Evolutionary conservation across 805 yeast genomes (phyloP).

Genomic region (Schwanniomyces occidentalis): DNA sequence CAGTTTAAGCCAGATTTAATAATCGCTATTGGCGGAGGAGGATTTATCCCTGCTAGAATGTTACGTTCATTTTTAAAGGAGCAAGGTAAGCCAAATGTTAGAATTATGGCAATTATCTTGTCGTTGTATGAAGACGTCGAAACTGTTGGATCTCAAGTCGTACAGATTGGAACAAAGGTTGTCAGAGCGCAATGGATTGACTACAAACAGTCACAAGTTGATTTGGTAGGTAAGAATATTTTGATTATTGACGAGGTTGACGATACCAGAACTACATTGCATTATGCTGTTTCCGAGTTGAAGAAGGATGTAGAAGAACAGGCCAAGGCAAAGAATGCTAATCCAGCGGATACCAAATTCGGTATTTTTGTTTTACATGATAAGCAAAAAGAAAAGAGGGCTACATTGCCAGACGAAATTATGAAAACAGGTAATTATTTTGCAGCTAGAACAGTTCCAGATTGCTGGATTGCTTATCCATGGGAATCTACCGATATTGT

Average conservation of each 20-base stretch:
- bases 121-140: conserved; percentile 86
- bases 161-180: conserved; percentile 59
- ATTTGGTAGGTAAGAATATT: conserved; percentile 67
- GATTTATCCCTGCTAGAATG: conserved; percentile 96
- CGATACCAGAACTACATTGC: conserved; percentile 82
- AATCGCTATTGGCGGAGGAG: conserved; percentile 97
- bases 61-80: conserved; percentile 88
- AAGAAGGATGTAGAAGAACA: conserved; percentile 69
- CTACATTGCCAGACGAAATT: conserved; percentile 66
- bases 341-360: conserved; percentile 55
- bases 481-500: conserved; percentile 83
- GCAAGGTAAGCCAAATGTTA: conserved; percentile 82
- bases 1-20: conserved; percentile 82
- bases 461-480: conserved; percentile 83
- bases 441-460: conserved; percentile 75
- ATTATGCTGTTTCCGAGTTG: conserved; percentile 74
- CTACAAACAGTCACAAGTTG: conserved; percentile 61
- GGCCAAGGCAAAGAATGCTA: conserved; percentile 51
- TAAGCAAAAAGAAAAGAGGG: conserved; percentile 69
- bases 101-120: conserved; percentile 92
- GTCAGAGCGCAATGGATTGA: conserved; percentile 85
- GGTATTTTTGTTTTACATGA: conserved; percentile 80
- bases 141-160: conserved; percentile 56
- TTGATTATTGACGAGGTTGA: conserved; percentile 83
- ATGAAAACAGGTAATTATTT: conserved; percentile 61